These are phyloP conservation scores for Trifolium repens DNA, from an alignment of 306 rosid genomes.

Conservation along the genomic window DNA sequence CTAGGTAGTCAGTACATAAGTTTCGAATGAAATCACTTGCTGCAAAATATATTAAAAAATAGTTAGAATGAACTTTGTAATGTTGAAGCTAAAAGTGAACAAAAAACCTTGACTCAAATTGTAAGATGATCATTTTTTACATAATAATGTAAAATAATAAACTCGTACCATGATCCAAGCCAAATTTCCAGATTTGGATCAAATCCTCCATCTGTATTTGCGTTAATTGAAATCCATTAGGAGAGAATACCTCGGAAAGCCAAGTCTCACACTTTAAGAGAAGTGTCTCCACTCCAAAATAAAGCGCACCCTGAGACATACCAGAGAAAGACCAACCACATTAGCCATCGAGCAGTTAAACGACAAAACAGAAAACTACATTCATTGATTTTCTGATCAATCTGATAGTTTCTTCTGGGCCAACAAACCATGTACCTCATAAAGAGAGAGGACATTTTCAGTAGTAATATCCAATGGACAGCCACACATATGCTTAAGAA, in stretches of 20 bases:
- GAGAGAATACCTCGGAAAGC: slow-evolving; percentile 60
- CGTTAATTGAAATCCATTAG: slow-evolving; percentile 39
- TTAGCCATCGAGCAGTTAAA: slow-evolving; percentile 9
- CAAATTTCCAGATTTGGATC: slow-evolving; percentile 70
- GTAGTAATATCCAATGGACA: slow-evolving; percentile 53
- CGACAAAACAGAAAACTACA: neutral
- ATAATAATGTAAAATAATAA: slow-evolving; percentile 15
- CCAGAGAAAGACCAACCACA: slow-evolving; percentile 31
- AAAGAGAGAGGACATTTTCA: slow-evolving; percentile 58
- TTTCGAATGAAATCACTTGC: slow-evolving; percentile 58
- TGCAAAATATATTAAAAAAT: slow-evolving; percentile 52
- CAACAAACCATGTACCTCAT: slow-evolving; percentile 59
- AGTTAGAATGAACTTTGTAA: slow-evolving; percentile 43
- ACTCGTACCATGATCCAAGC: slow-evolving; percentile 59
- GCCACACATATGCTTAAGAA: slow-evolving; percentile 62
- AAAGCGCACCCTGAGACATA: slow-evolving; percentile 71
- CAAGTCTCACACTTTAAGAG: slow-evolving; percentile 65
- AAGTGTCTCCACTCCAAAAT: slow-evolving; percentile 79
- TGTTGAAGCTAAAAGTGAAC: slow-evolving; percentile 22
- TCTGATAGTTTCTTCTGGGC: neutral
- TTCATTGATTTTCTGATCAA: neutral
- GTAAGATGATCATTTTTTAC: slow-evolving; percentile 13
- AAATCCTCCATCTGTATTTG: slow-evolving; percentile 60
- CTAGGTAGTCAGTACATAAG: slow-evolving; percentile 67
- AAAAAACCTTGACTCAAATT: neutral